phyloP scores from a whole-genome alignment of 2,329 filamentous ascomycete genomes.

The Penicillium griseofulvum region DNA sequence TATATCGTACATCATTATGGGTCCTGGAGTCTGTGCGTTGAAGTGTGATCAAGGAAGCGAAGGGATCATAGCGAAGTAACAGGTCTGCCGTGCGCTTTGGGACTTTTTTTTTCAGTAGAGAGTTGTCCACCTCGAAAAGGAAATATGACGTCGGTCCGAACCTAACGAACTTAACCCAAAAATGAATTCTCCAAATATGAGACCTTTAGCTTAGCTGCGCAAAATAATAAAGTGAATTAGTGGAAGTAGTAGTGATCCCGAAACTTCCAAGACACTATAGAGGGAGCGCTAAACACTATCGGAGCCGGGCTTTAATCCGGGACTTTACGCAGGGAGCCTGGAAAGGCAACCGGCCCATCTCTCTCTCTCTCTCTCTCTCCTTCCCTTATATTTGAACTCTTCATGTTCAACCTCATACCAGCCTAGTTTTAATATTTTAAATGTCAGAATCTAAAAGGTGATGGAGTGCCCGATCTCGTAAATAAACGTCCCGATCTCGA shows the following conservation, averaged over 20 bases:
- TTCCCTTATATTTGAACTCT: background rate
- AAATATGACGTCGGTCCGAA: constrained; percentile 3
- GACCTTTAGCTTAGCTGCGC: background rate
- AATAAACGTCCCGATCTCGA: constrained; percentile 25
- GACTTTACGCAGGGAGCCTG: constrained; percentile 19
- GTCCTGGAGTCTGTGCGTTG: constrained; percentile 17
- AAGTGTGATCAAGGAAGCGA: background rate
- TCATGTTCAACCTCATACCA: background rate
- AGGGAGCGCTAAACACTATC: background rate
- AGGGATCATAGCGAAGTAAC: background rate
- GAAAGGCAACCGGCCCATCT: constrained; percentile 20
- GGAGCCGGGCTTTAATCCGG: background rate
- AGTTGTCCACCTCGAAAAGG: background rate
- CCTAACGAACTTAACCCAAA: background rate
- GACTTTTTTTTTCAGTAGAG: no score
- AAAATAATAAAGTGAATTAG: background rate
- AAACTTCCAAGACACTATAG: background rate
- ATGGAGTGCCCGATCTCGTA: constrained; percentile 16
- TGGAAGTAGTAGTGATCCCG: background rate
- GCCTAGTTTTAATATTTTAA: background rate
- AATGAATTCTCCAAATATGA: background rate
- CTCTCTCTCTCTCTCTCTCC: background rate
- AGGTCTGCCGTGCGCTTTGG: no score
- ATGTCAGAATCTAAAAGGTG: background rate
- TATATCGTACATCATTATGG: constrained; percentile 15